These are phyloP conservation scores for Tillandsia leiboldiana DNA, from an alignment of 176 grass and related monocot species.

Conservation along the genomic window DNA sequence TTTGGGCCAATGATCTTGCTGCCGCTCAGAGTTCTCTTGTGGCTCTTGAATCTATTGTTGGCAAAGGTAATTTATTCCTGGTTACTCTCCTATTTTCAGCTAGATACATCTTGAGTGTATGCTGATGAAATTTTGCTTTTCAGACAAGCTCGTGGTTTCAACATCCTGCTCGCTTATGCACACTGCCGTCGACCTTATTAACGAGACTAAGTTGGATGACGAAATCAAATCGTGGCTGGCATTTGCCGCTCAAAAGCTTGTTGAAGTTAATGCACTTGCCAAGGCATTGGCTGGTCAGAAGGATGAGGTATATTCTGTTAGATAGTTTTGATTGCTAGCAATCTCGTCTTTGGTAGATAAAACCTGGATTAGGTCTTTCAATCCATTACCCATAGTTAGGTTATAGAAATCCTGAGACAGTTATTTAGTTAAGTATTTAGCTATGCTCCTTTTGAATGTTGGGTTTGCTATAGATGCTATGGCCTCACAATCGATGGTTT, in stretches of 20 bases:
- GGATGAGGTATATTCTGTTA: constrained; percentile 55
- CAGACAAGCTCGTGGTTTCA: constrained; percentile 84
- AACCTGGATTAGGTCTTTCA: not conserved
- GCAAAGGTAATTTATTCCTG: constrained; percentile 53
- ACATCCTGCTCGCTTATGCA: constrained; percentile 94
- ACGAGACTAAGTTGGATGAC: constrained; percentile 75
- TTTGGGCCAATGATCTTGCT: constrained; percentile 88
- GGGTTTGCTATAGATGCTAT: not conserved
- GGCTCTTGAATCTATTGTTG: constrained; percentile 65
- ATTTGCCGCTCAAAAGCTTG: constrained; percentile 86
- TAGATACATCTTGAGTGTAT: not conserved
- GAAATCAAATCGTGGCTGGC: constrained; percentile 95
- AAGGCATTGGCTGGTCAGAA: constrained; percentile 76
- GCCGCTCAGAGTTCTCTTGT: constrained; percentile 60
- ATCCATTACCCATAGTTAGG: not conserved
- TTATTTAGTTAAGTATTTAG: not conserved
- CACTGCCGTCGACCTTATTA: constrained; percentile 88
- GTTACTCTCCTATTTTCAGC: constrained; percentile 8
- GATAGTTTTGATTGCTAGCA: not conserved
- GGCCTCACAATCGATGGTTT: not conserved
- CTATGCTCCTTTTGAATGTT: not conserved
- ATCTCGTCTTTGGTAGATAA: not conserved
- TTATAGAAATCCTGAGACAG: not conserved
- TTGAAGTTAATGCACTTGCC: constrained; percentile 82
- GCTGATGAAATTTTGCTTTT: constrained; percentile 18